Base-by-base conservation (phyloP, 2,329 filamentous ascomycete genomes). In the Neurospora sp. region DNA sequence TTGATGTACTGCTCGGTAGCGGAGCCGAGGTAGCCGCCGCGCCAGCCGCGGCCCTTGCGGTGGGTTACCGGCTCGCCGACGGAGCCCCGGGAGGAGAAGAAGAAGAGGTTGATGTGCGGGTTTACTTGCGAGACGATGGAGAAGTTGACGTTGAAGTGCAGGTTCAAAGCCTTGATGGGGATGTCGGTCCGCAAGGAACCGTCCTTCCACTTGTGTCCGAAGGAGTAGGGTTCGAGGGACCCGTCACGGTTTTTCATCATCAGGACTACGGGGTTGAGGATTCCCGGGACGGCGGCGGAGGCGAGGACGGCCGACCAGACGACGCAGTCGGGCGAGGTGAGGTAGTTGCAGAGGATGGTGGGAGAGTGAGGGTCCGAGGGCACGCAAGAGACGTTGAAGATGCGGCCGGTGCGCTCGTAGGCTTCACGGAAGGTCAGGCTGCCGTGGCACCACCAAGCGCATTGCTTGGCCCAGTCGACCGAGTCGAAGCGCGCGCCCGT, bases 121-220 rank as follows among this genome's bases (percentile, higher is more conserved):
- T 99, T 99, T 67, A 97, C 95, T 81, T 93, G 87, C 74, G 85
- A 86, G 75, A 90, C 96, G 73, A 99, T 94, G 73, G 92, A 95
- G 80, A 98, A 99, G 79, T 97, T 97, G 79, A 98, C 96, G 79
- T 98, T 98, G 84, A 99, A 99, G 78, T 98, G 93, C 1, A 97
- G 85, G 79, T 99, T 98, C 68, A 99, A 85, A 1, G 94, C 91
- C 80, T 95, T 96, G 77, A 99, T 88, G 0, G 96, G 96, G 37
- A 99, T 97, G 77, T 99, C 96, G 1, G 96, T 99, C 43, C 96
- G 88, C 69, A 99, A 82, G 74, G 91, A 96, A 68, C 96, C 96
- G 78, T 99, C 96, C 80, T 99, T 99, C 96, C 96, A 99, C 81
- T 98, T 98, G 83, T 98, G 94, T 0, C 96, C 96, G 77, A 99